Percentiles rank a stretch among this genome's conserved stretches.
Conservation (phyloP, 164 flowering plant species). For the Piper longum region DNA sequence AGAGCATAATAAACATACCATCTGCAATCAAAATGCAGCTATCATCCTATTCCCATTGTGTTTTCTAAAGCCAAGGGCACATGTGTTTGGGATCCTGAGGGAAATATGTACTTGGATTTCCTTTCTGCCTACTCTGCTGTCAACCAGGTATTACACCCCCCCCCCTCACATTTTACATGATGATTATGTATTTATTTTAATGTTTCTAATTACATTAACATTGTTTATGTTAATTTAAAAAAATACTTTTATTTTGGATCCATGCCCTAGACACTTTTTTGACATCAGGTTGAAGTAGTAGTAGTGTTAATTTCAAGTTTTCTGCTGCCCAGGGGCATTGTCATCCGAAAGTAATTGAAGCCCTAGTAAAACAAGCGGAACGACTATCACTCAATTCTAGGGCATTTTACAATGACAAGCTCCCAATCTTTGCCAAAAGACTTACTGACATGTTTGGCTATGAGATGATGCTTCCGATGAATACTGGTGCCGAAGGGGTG, state of each 20-base stretch:
- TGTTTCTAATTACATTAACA: neutral
- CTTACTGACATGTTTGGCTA: conserved; percentile 69
- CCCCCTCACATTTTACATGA: no score
- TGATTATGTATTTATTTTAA: no score
- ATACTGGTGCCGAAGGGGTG: conserved; percentile 98
- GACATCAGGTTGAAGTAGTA: no score
- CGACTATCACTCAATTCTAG: conserved; percentile 84
- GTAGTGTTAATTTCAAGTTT: neutral
- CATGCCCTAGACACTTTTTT: no score
- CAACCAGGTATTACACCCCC: conserved; percentile 50
- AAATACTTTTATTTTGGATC: neutral
- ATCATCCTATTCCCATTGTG: conserved; percentile 89
- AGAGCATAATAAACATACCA: neutral
- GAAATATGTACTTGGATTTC: conserved; percentile 79
- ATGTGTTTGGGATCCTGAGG: conserved; percentile 95
- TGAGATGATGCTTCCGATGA: conserved; percentile 98
- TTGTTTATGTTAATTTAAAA: neutral
- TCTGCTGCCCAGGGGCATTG: conserved; percentile 71
- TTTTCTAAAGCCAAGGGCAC: conserved; percentile 88
- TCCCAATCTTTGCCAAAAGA: conserved; percentile 69
- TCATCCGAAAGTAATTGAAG: conserved; percentile 82
- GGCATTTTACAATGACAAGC: conserved; percentile 85
- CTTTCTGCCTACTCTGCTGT: conserved; percentile 95
- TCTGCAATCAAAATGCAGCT: conserved; percentile 35
- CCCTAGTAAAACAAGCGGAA: conserved; percentile 68